Evolutionary conservation across 257 asterid genomes (phyloP), one percentile per base, ranked within the genome.

Genomic region (Paulownia fortunei): DNA sequence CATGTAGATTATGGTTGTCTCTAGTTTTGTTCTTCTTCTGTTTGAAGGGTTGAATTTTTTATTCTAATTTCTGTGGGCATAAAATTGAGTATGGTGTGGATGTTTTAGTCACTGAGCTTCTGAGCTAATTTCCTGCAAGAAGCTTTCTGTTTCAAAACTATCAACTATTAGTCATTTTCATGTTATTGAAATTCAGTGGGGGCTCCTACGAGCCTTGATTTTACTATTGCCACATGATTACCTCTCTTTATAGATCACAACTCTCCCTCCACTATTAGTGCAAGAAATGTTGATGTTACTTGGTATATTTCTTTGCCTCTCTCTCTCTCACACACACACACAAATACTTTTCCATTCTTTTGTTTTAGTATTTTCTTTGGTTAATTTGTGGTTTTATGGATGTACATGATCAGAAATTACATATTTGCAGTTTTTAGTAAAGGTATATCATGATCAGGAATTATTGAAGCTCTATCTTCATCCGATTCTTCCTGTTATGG

Each of bases 221-320:
- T 37, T 15, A 26, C 18, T 46, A 34, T 7, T 34, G 42, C 32
- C 13, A 6, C 1, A 24, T 51, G n/a, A 7, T 30, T n/a, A 1
- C 21, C 11, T 51, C 11, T 54, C 74, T 51, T 26, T 76, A 39
- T 27, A 23, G 9, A 4, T 54, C 67, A 37, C 67, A 16, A 54
- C 36, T 32, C 27, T 62, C 49, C 64, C 72, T 47, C 76, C 69
- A 67, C 69, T 56, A 56, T 41, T 21, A 26, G 58, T 37, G 69
- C 49, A 67, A 49, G 39, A 39, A 24, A 54, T 72, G 66, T 55
- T 70, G 63, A 32, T 26, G 21, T 49, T 13, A 44, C 13, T 13
- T 30, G 3, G 10, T 46, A 6, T 69, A 16, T 47, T n/a, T 23
- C 59, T 47, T 27, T 69, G 15, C 4, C 73, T 18, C 73, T 27